phyloP scores from a whole-genome alignment of 768 basidiomycete species.

The Psilocybe tampanensis region DNA sequence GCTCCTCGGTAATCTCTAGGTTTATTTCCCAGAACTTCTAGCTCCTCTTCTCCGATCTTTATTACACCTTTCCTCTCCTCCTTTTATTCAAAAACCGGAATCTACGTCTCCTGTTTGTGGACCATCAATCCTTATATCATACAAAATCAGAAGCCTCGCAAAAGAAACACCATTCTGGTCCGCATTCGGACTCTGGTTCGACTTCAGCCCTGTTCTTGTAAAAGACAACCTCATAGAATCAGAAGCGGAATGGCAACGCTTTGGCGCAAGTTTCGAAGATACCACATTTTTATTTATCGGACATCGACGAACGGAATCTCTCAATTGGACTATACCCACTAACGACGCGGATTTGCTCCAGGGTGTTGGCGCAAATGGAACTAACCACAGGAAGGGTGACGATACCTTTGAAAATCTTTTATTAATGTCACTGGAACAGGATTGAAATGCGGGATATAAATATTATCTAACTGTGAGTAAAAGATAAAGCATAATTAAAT shows the following conservation, averaged over 20 bases:
- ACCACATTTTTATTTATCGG: conserved; percentile 65
- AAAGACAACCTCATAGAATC: conserved; percentile 21
- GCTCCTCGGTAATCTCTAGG: conserved; percentile 39
- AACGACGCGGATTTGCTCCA: conserved; percentile 56
- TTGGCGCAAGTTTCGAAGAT: conserved; percentile 44
- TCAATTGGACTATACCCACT: conserved; percentile 54
- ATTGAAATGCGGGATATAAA: not conserved
- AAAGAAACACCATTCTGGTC: conserved; percentile 81
- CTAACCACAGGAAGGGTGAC: conserved; percentile 50
- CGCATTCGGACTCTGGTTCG: conserved; percentile 80
- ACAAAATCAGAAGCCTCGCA: conserved; percentile 71
- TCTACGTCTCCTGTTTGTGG: conserved; percentile 16
- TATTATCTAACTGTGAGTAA: not conserved
- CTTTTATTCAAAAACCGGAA: conserved; percentile 31
- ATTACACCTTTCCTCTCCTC: conserved; percentile 66
- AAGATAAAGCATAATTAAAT: not conserved
- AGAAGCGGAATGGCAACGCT: conserved; percentile 39
- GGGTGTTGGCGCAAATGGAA: conserved; percentile 56
- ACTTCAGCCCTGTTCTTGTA: conserved; percentile 56
- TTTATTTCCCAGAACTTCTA: conserved; percentile 85
- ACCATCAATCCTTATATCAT: conserved; percentile 62
- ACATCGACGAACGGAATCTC: conserved; percentile 56
- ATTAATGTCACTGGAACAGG: conserved; percentile 41
- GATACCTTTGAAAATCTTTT: conserved; percentile 75
- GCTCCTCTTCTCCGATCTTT: conserved; percentile 77